These are phyloP conservation scores for Myxozyma kluyveri DNA, from an alignment of 805 yeast genomes.

Conservation along the genomic window DNA sequence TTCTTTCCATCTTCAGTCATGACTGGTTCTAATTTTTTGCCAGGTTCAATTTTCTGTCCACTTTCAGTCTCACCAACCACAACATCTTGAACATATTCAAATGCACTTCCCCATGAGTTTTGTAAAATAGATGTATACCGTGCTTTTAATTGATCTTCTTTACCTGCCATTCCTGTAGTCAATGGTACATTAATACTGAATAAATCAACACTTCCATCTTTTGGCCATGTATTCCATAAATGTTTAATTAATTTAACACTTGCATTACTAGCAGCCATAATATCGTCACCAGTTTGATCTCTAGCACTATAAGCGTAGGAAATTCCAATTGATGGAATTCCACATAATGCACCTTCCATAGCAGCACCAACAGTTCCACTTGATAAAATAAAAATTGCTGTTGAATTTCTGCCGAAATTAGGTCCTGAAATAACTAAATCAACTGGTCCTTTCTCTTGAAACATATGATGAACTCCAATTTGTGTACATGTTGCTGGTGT, in stretches of 20 bases:
- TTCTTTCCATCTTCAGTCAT: conserved; percentile 49
- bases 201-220: conserved; percentile 53
- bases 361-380: conserved; percentile 98
- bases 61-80: conserved; percentile 26
- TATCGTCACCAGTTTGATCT: conserved; percentile 48
- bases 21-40: conserved; percentile 41
- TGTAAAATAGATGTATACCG: conserved; percentile 74
- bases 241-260: conserved; percentile 63
- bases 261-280: conserved; percentile 64
- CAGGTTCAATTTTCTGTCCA: conserved; percentile 37
- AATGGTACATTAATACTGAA: conserved; percentile 86
- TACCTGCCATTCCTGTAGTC: conserved; percentile 49
- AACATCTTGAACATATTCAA: conserved; percentile 37
- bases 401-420: conserved; percentile 89
- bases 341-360: conserved; percentile 77
- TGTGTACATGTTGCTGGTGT: conserved; percentile 97
- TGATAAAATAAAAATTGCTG: conserved; percentile 81
- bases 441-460: conserved; percentile 51
- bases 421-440: conserved; percentile 94
- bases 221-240: conserved; percentile 58
- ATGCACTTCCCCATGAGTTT: conserved; percentile 76
- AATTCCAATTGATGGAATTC: conserved; percentile 67
- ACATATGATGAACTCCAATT: conserved; percentile 75
- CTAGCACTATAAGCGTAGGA: conserved; percentile 74
- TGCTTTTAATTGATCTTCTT: conserved; percentile 59